phyloP scores from a whole-genome alignment of 257 asterid genomes.

The Galeopsis tetrahit region DNA sequence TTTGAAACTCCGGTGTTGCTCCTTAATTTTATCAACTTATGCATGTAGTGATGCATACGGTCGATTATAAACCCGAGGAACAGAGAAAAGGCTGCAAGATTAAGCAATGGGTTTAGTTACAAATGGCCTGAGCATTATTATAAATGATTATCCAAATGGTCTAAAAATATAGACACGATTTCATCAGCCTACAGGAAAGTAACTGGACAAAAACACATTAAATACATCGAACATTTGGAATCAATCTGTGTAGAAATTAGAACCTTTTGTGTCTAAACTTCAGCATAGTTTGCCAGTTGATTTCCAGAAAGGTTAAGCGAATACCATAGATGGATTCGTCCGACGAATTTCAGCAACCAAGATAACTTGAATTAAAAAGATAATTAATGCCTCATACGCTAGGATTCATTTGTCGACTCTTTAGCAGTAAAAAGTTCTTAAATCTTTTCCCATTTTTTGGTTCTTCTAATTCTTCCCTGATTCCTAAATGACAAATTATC shows the following conservation, averaged over 20 bases:
- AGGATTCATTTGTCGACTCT: background rate
- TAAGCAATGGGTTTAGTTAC: constrained; percentile 5
- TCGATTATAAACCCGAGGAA: constrained; percentile 86
- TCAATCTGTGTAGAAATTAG: background rate
- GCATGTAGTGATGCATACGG: constrained; percentile 89
- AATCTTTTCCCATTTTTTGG: background rate
- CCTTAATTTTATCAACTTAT: constrained; percentile 60
- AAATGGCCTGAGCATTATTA: background rate
- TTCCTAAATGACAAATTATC: background rate
- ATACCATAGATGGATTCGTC: background rate
- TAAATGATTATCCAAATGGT: background rate
- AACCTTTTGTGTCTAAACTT: background rate
- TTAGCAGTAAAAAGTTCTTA: background rate
- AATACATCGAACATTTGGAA: background rate
- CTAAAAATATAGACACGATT: background rate
- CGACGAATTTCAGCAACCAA: background rate
- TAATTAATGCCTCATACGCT: background rate
- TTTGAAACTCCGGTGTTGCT: constrained; percentile 63
- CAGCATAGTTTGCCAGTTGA: background rate
- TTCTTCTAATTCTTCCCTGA: background rate
- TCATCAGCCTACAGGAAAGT: background rate
- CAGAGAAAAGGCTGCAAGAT: constrained; percentile 71
- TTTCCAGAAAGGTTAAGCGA: background rate
- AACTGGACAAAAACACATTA: background rate
- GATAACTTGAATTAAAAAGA: background rate